Conservation (phyloP, 495 filamentous ascomycete genomes). For the Hypoxylon lenormandii region DNA sequence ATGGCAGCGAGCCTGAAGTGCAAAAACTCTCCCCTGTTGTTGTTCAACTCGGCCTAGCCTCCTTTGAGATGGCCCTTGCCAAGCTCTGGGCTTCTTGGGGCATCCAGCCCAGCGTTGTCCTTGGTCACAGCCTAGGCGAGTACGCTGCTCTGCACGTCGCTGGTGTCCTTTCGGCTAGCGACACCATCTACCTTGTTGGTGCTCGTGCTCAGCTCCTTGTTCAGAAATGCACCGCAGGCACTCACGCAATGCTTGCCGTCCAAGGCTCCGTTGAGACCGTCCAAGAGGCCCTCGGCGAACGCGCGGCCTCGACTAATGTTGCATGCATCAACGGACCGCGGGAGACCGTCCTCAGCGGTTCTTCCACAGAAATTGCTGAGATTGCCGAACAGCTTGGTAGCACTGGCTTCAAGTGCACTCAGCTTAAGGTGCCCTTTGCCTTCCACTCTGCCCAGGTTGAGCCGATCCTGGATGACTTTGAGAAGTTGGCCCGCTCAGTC, state of each 20-base stretch:
- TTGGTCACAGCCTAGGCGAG: conserved; percentile 89
- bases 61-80: conserved; percentile 86
- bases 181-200: conserved; percentile 84
- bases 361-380: conserved; percentile 62
- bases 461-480: conserved; percentile 76
- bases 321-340: conserved; percentile 72
- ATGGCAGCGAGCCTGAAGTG: conserved; percentile 68
- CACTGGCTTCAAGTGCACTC: conserved; percentile 73
- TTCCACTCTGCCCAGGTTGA: conserved; percentile 87
- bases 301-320: conserved; percentile 54
- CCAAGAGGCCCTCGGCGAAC: conserved; percentile 55
- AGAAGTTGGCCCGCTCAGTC: conserved; percentile 68
- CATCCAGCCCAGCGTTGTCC: conserved; percentile 76
- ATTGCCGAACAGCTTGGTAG: conserved; percentile 69
- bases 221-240: conserved; percentile 75
- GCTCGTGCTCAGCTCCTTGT: conserved; percentile 80
- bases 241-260: conserved; percentile 76
- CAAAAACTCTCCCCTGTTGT: conserved; percentile 76
- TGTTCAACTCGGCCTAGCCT: conserved; percentile 80
- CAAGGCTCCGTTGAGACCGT: conserved; percentile 59
- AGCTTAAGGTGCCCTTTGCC: conserved; percentile 78
- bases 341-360: conserved; percentile 73
- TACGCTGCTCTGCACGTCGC: conserved; percentile 87
- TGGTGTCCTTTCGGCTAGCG: conserved; percentile 80
- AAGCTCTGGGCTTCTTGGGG: conserved; percentile 84